Evolutionary conservation across 805 yeast species (phyloP), one percentile per base, ranked within the genome.

Genomic region (Sugiyamaella chiloensis): DNA sequence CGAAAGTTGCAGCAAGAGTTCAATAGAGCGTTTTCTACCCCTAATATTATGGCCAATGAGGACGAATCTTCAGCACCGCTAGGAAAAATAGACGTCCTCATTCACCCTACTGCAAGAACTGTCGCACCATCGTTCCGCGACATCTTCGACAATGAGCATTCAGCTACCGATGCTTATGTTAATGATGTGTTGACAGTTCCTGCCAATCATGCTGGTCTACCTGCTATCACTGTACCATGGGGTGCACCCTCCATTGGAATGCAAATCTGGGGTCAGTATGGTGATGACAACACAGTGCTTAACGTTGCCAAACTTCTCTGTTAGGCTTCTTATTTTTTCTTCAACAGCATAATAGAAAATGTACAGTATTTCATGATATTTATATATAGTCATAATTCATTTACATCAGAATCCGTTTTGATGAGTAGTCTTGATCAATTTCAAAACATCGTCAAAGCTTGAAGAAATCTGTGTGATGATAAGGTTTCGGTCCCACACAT

Each of bases 181-280:
- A 86, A 88, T 63, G 99, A 93, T 64, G 79, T 85, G 0, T 73
- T 89, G 48, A 87, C 96, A 0, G 85, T 89, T 3, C 97, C 99
- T 0, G 85, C 93, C 34, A 89, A 96, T 1, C 66, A 95, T 49
- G 95, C 96, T 0, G 98, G 98, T 0, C 63, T 91, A 1, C 99
- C 99, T 0, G 79, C 96, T 0, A 73, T 91, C 8, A 76, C 85
- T 1, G 68, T 90, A 2, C 99, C 99, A 0, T 73, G 75, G 56
- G 60, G 57, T 1, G 64, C 66, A 1, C 64, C 66, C 1, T 51
- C 63, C 7, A 66, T 77, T 8, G 96, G 96, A 0, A 69, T 93
- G 23, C 98, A 95, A 61, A 55, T 93, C 1, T 76, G 83, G 60
- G 95, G 90, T 1, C 98, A 91, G 62, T 85, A 70, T 60, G 97